phyloP scores from a whole-genome alignment of 371 early-diverging fungal species.

The Coemansia sp. region DNA sequence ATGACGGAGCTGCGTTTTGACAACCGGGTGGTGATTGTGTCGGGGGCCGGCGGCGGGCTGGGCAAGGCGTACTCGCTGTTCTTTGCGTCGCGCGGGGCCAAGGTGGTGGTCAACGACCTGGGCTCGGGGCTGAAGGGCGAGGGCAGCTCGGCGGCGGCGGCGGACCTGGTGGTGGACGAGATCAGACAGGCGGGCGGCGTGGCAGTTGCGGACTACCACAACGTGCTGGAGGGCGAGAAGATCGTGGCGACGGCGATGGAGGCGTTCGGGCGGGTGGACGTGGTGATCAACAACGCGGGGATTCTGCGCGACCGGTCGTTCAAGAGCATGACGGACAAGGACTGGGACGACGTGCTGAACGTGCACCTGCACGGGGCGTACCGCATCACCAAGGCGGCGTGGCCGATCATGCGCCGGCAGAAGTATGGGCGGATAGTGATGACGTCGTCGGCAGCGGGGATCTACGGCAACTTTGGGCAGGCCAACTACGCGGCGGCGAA shows the following conservation, averaged over 20 bases:
- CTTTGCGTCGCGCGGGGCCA: conserved; percentile 87
- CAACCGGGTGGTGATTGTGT: conserved; percentile 89
- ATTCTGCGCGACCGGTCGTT: conserved; percentile 96
- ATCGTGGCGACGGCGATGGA: conserved; percentile 95
- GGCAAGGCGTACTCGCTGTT: conserved; percentile 90
- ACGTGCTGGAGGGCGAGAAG: conserved; percentile 94
- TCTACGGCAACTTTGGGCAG: conserved; percentile 82
- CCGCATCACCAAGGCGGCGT: conserved; percentile 94
- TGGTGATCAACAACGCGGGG: conserved; percentile 97
- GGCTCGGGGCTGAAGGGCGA: conserved; percentile 83
- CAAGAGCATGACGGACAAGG: conserved; percentile 90
- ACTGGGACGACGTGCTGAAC: conserved; percentile 92
- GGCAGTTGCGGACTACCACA: conserved; percentile 97
- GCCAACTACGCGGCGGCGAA: conserved; percentile 81
- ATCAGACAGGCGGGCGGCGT: conserved; percentile 87
- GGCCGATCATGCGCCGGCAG: conserved; percentile 94
- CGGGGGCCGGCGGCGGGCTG: conserved; percentile 96
- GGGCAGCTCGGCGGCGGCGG: conserved; percentile 74
- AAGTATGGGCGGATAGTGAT: conserved; percentile 86
- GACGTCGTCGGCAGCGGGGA: conserved; percentile 73
- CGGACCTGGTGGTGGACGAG: conserved; percentile 95
- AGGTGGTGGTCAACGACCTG: conserved; percentile 90
- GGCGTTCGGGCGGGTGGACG: conserved; percentile 92
- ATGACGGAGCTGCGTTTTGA: conserved; percentile 69
- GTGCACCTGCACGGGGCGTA: conserved; percentile 95